Conservation (phyloP, 768 basidiomycete species). For the Pleurotus tuber-regium region DNA sequence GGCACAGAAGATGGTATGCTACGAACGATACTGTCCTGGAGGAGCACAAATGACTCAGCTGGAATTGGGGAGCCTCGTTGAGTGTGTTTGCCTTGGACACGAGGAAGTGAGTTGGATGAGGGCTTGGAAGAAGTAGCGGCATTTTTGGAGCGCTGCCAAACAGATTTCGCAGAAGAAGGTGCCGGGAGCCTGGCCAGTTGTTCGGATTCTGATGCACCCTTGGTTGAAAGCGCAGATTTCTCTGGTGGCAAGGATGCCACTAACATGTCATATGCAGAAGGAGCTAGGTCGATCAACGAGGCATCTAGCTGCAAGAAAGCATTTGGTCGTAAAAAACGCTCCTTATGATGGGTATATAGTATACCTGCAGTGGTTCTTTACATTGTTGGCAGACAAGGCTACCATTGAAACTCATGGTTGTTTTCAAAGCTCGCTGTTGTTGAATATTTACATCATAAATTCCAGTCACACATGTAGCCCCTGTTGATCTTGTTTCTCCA, state of each 20-base stretch:
- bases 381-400: conserved; percentile 79
- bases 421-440: too few relatives aligned
- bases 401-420: conserved; percentile 42
- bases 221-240: conserved; percentile 36
- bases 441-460: too few relatives aligned
- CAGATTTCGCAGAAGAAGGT: conserved; percentile 51
- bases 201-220: conserved; percentile 38
- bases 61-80: conserved; percentile 55
- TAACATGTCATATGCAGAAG: conserved; percentile 86
- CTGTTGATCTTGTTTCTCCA: too few relatives aligned
- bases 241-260: conserved; percentile 63
- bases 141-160: conserved; percentile 60
- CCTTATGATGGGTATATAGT: conserved; percentile 14
- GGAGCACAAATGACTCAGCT: conserved; percentile 87
- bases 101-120: conserved; percentile 43
- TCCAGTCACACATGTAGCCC: too few relatives aligned
- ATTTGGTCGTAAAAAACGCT: too few relatives aligned
- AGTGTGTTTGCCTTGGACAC: conserved; percentile 59
- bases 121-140: conserved; percentile 30
- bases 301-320: conserved; percentile 63
- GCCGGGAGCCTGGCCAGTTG: conserved; percentile 46
- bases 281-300: conserved; percentile 85
- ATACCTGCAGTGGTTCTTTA: conserved; percentile 85
- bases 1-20: conserved; percentile 60
- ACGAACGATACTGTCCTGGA: conserved; percentile 79